A percentile compares a stretch with the other conserved stretches of the same genome.
These are phyloP conservation scores for Litchi chinensis DNA, from an alignment of 345 rosid species.

Conservation along the genomic window DNA sequence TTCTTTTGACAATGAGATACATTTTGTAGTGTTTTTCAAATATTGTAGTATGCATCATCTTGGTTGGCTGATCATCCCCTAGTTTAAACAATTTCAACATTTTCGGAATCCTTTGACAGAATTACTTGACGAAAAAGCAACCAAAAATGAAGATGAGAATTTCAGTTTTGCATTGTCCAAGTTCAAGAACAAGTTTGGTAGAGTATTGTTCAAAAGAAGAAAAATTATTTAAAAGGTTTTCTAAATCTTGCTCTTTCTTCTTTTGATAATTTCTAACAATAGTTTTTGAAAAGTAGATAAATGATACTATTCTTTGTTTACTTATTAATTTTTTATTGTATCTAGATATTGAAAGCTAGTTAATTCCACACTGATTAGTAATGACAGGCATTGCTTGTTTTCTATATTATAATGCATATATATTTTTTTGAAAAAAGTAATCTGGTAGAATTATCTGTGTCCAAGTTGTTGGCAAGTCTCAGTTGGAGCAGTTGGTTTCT, in stretches of 20 bases:
- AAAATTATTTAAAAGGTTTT: no score
- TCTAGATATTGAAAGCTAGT: no score
- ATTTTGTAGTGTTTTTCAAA: neutral
- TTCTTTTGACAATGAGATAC: neutral
- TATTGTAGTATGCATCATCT: neutral
- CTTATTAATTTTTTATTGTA: no score
- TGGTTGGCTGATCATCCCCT: neutral
- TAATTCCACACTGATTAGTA: no score
- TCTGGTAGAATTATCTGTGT: neutral
- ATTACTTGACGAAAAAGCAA: neutral
- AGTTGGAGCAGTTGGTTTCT: slow-evolving; percentile 13
- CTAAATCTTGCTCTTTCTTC: no score
- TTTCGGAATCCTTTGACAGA: neutral
- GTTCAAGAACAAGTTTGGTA: no score
- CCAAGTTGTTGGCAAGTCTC: slow-evolving; percentile 16
- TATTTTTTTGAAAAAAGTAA: neutral
- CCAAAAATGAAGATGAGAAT: neutral
- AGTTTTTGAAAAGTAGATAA: no score
- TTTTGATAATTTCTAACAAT: no score
- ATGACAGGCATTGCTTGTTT: no score
- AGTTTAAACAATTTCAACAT: neutral
- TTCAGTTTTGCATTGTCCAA: neutral
- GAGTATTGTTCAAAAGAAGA: no score
- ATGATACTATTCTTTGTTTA: no score
- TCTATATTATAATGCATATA: no score